phyloP scores from a whole-genome alignment of 495 filamentous ascomycete species.

The Penicillium bovifimosum region DNA sequence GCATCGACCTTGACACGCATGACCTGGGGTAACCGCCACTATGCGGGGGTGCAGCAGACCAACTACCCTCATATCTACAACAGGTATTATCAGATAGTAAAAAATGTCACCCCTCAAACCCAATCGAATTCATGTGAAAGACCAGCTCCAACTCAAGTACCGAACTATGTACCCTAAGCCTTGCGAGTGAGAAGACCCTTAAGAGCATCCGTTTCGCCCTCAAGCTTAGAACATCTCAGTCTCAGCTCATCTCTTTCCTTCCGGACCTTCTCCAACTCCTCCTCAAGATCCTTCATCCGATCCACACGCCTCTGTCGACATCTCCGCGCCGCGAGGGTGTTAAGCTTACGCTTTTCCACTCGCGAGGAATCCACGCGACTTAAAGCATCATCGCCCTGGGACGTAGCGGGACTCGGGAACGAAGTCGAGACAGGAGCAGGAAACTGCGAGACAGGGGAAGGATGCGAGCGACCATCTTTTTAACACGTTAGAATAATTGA shows the following conservation, averaged over 20 bases:
- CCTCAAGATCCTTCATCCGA: constrained; percentile 58
- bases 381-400: constrained; percentile 17
- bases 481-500: neutral
- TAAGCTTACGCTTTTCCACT: constrained; percentile 54
- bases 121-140: constrained; percentile 7
- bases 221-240: constrained; percentile 55
- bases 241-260: constrained; percentile 61
- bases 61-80: neutral
- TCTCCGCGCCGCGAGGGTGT: constrained; percentile 64
- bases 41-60: neutral
- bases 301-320: constrained; percentile 68
- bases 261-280: constrained; percentile 52
- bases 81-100: no score
- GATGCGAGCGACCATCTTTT: constrained; percentile 16
- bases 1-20: neutral
- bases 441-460: constrained; percentile 21
- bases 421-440: constrained; percentile 14
- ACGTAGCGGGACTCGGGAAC: constrained; percentile 20
- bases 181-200: constrained; percentile 27
- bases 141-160: constrained; percentile 11
- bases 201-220: constrained; percentile 52
- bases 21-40: neutral
- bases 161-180: constrained; percentile 11
- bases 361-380: constrained; percentile 24
- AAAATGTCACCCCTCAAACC: neutral